phyloP scores from a whole-genome alignment of 768 basidiomycete species.

The Pleurotus platypus region DNA sequence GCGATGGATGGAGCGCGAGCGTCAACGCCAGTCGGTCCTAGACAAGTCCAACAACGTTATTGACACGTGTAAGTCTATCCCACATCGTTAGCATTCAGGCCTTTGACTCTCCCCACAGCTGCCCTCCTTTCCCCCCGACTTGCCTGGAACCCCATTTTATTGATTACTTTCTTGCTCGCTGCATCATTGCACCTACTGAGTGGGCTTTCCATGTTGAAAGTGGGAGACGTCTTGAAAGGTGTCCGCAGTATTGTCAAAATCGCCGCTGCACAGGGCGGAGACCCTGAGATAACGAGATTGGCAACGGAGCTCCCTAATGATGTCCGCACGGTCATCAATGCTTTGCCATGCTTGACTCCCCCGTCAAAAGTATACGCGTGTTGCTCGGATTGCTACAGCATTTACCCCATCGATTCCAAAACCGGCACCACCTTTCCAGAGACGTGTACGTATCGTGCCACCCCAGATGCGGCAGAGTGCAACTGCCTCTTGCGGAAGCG shows the following conservation, averaged over 20 bases:
- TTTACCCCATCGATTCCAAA: background rate
- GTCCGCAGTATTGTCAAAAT: background rate
- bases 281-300: background rate
- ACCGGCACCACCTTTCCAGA: background rate
- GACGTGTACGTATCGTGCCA: background rate
- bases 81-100: background rate
- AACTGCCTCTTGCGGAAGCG: conserved; percentile 19
- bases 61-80: background rate
- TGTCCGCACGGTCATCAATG: background rate
- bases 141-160: background rate
- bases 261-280: background rate
- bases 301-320: background rate
- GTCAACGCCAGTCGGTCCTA: too few relatives aligned
- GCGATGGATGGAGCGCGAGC: too few relatives aligned
- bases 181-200: background rate
- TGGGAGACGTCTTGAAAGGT: background rate
- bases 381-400: conserved; percentile 4
- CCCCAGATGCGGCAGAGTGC: conserved; percentile 13
- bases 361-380: conserved; percentile 3
- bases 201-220: background rate
- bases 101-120: background rate
- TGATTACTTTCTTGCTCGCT: background rate
- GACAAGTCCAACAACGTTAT: background rate
- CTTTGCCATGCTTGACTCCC: background rate
- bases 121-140: background rate